Evolutionary conservation across 331 rosid genomes (phyloP).

Genomic region (Phaseolus coccineus): DNA sequence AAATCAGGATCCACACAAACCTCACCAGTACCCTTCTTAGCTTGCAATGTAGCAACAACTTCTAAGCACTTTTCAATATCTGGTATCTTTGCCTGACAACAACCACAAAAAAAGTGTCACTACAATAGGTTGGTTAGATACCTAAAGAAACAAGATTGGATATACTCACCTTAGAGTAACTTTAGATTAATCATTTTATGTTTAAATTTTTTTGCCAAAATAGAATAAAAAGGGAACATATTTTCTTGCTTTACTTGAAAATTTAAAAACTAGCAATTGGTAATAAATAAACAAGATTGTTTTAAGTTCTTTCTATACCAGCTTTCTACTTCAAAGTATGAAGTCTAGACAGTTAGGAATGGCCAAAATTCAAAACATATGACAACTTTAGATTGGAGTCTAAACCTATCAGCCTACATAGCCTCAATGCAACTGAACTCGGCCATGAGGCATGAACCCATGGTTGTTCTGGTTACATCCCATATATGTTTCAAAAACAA

Average conservation of each 20-base stretch:
- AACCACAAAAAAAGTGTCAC: slow-evolving; percentile 38
- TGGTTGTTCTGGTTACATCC: not conserved
- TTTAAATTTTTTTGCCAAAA: not conserved
- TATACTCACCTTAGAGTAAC: not conserved
- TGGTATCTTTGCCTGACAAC: slow-evolving; percentile 86
- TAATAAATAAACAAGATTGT: not conserved
- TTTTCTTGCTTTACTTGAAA: not conserved
- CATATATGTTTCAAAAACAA: not conserved
- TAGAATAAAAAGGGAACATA: not conserved
- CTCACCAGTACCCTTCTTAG: slow-evolving; percentile 93
- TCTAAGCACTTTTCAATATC: slow-evolving; percentile 92
- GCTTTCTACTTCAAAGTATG: not conserved
- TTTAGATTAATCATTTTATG: slow-evolving; percentile 25
- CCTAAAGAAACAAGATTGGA: not conserved
- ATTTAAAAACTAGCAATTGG: not conserved
- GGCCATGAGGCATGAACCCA: not conserved
- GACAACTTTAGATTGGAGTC: not conserved
- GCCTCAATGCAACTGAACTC: slow-evolving; percentile 21
- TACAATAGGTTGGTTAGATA: not conserved
- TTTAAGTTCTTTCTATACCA: not conserved
- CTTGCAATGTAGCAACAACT: slow-evolving; percentile 78
- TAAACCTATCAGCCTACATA: slow-evolving; percentile 9
- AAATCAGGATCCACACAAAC: slow-evolving; percentile 60
- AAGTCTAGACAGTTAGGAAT: not conserved
- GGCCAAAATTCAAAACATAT: not conserved